Conservation (phyloP, 441 rosid species). For the Cnidoscolus chayamansa region DNA sequence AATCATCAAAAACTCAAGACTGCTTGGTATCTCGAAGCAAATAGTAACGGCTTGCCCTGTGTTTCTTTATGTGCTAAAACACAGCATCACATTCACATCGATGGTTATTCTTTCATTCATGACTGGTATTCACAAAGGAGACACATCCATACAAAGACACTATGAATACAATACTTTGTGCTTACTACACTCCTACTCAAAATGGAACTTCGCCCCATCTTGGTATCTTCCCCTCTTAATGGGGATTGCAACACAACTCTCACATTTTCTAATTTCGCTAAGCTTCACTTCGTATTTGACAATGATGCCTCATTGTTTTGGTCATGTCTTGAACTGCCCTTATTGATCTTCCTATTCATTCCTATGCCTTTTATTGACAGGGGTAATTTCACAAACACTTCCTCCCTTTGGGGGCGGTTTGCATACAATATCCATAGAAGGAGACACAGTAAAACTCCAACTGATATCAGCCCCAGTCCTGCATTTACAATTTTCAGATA, state of each 20-base stretch:
- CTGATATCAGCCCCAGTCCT: slow-evolving; percentile 77
- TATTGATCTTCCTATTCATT: slow-evolving; percentile 13
- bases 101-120: background rate
- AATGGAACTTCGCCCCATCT: slow-evolving; percentile 44
- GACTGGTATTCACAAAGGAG: background rate
- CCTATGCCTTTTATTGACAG: slow-evolving; percentile 27
- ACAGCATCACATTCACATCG: background rate
- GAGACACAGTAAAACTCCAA: slow-evolving; percentile 78
- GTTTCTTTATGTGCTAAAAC: no score
- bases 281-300: slow-evolving; percentile 23
- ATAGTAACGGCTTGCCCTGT: no score
- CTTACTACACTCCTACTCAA: slow-evolving; percentile 25
- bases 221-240: slow-evolving; percentile 23
- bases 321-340: slow-evolving; percentile 12
- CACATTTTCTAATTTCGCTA: slow-evolving; percentile 22
- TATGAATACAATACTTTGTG: background rate
- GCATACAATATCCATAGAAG: slow-evolving; percentile 84
- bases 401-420: slow-evolving; percentile 99
- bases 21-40: no score
- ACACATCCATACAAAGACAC: background rate
- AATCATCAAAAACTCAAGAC: no score
- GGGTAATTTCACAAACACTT: slow-evolving; percentile 60
- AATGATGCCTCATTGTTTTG: background rate
- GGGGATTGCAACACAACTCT: background rate
- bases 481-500: slow-evolving; percentile 64